Percentiles rank a stretch among this genome's conserved stretches.
Evolutionary conservation across 2,329 filamentous ascomycete species (phyloP).

Genomic region (Colletotrichum sidae): DNA sequence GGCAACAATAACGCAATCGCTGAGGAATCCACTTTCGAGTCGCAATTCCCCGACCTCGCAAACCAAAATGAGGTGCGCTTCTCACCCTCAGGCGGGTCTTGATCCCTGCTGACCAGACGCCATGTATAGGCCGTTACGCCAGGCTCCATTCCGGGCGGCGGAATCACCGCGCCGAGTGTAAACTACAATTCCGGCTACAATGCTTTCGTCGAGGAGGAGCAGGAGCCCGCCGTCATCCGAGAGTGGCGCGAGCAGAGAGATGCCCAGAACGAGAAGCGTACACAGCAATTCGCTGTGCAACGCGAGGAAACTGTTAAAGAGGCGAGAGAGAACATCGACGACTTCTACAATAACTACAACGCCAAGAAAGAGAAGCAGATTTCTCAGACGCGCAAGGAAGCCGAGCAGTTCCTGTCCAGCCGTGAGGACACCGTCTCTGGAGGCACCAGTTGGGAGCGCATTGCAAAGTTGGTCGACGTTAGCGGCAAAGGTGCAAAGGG

Average conservation of each 20-base stretch:
- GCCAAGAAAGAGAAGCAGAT: slow-evolving; percentile 96
- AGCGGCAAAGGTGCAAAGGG: slow-evolving; percentile 92
- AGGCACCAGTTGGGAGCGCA: slow-evolving; percentile 98
- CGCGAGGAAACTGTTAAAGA: slow-evolving; percentile 89
- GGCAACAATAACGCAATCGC: slow-evolving; percentile 51
- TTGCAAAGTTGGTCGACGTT: slow-evolving; percentile 96
- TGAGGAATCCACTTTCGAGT: slow-evolving; percentile 75
- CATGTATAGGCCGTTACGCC: slow-evolving; percentile 73
- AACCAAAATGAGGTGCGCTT: slow-evolving; percentile 72
- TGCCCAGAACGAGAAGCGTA: slow-evolving; percentile 83
- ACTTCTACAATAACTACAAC: slow-evolving; percentile 99
- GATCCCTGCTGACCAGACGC: slow-evolving; percentile 8
- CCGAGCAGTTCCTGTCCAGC: slow-evolving; percentile 89
- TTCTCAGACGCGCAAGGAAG: slow-evolving; percentile 88
- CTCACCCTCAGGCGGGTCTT: slow-evolving; percentile 13
- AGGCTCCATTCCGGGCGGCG: slow-evolving; percentile 79
- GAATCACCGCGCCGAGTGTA: slow-evolving; percentile 80
- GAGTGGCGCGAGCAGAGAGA: slow-evolving; percentile 94
- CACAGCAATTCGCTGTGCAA: slow-evolving; percentile 84
- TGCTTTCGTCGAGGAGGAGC: slow-evolving; percentile 70
- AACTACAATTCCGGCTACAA: slow-evolving; percentile 72
- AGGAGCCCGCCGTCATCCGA: slow-evolving; percentile 89
- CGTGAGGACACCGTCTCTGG: slow-evolving; percentile 94
- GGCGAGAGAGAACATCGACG: slow-evolving; percentile 94
- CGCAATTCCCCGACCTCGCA: slow-evolving; percentile 86